Evolutionary conservation across 2,329 filamentous ascomycete species (phyloP).

Genomic region (Xylogone sp.): DNA sequence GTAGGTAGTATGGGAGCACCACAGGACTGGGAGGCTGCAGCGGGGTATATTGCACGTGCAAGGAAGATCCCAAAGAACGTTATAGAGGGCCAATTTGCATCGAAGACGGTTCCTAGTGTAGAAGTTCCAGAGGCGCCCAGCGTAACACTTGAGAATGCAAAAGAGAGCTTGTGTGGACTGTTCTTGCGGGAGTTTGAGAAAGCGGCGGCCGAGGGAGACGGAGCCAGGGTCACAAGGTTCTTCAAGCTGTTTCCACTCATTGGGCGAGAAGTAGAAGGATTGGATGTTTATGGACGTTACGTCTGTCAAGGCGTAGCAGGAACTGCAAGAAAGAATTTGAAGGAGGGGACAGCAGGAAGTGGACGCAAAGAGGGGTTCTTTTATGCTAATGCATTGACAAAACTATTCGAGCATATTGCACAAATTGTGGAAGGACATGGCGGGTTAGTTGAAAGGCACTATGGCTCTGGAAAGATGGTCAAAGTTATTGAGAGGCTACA

Average conservation of each 20-base stretch:
- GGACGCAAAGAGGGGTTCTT: constrained; percentile 77
- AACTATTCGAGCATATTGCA: constrained; percentile 94
- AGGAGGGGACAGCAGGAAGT: constrained; percentile 56
- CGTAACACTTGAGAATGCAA: constrained; percentile 80
- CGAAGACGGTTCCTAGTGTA: constrained; percentile 88
- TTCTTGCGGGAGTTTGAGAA: constrained; percentile 95
- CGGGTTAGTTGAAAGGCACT: constrained; percentile 87
- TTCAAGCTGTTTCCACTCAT: constrained; percentile 98
- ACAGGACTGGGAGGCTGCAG: constrained; percentile 97
- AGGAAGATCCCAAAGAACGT: constrained; percentile 77
- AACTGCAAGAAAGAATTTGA: constrained; percentile 76
- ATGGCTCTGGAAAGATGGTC: constrained; percentile 88
- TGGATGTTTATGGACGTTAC: constrained; percentile 94
- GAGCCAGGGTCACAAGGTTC: constrained; percentile 86
- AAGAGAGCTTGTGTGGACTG: constrained; percentile 83
- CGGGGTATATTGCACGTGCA: constrained; percentile 81
- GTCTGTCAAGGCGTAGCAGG: constrained; percentile 92
- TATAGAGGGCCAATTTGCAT: constrained; percentile 79
- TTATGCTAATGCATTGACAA: constrained; percentile 86
- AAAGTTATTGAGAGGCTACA: constrained; percentile 91
- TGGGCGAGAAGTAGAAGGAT: constrained; percentile 77
- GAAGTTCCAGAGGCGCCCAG: constrained; percentile 91
- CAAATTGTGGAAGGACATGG: constrained; percentile 94
- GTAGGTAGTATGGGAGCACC: constrained; percentile 95
- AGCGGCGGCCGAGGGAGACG: constrained; percentile 82